Evolutionary conservation across 1,139 yeast genomes (phyloP).

Genomic region (Protomyces arabidopsidicola): DNA sequence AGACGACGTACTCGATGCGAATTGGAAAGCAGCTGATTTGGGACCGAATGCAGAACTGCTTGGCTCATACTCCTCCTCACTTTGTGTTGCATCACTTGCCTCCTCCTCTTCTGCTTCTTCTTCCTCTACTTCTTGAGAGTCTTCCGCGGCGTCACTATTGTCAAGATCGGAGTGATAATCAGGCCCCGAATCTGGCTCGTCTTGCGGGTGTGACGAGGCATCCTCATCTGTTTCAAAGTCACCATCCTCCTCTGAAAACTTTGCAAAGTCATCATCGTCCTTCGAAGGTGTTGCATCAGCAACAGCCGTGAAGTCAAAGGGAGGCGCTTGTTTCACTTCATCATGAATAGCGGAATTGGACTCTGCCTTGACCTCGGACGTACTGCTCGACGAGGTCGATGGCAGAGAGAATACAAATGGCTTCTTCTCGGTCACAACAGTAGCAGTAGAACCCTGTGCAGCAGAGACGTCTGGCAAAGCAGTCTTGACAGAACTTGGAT

Average conservation of each 20-base stretch:
- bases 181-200: not conserved
- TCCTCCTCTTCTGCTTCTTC: not conserved
- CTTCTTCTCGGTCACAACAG: not conserved
- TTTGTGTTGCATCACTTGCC: not conserved
- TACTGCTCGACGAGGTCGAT: not conserved
- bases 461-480: not conserved
- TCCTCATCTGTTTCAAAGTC: not conserved
- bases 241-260: not conserved
- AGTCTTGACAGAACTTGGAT: not conserved
- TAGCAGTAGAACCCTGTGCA: not conserved
- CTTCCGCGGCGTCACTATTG: not conserved
- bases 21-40: slow-evolving; percentile 7
- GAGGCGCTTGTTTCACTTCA: slow-evolving; percentile 4
- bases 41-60: slow-evolving; percentile 1
- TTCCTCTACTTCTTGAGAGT: not conserved
- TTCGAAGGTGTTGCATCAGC: not conserved
- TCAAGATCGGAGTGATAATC: no score
- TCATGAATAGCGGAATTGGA: not conserved
- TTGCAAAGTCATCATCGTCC: not conserved
- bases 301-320: not conserved
- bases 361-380: not conserved
- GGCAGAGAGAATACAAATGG: not conserved
- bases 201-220: not conserved
- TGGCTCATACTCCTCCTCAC: not conserved
- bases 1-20: not conserved